Evolutionary conservation across 2,329 filamentous ascomycete genomes (phyloP).

Genomic region (Ophiostoma sp.): DNA sequence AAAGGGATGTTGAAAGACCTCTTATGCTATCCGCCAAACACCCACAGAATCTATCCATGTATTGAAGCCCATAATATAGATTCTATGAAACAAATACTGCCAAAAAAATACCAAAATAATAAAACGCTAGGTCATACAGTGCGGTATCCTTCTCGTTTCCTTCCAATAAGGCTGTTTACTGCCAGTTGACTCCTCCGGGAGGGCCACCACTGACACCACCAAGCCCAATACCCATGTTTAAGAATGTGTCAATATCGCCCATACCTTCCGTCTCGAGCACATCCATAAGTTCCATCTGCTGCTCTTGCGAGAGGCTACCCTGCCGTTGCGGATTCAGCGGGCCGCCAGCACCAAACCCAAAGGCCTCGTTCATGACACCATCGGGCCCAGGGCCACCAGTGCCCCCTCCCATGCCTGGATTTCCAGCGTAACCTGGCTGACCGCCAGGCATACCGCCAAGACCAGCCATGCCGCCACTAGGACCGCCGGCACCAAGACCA

Average conservation of each 20-base stretch:
- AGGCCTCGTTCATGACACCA: conserved; percentile 24
- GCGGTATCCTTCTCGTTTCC: background rate
- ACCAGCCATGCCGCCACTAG: background rate
- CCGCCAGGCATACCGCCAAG: background rate
- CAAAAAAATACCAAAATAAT: background rate
- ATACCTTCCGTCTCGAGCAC: conserved; percentile 70
- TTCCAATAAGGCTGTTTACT: background rate
- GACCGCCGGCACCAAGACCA: background rate
- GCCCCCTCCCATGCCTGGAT: conserved; percentile 32
- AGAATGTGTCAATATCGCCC: conserved; percentile 60
- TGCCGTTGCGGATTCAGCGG: conserved; percentile 49
- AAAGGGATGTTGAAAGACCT: background rate
- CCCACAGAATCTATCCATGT: background rate
- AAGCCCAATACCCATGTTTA: conserved; percentile 47
- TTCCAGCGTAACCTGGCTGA: conserved; percentile 28
- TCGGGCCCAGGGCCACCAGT: background rate
- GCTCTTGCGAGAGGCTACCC: conserved; percentile 73
- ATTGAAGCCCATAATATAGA: background rate
- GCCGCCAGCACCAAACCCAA: conserved; percentile 29
- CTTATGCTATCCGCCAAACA: background rate
- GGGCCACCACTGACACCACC: conserved; percentile 23
- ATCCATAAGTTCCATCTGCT: conserved; percentile 81
- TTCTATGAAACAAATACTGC: background rate
- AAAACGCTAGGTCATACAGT: background rate
- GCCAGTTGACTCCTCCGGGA: conserved; percentile 3